Conservation (phyloP, 345 rosid genomes). For the Eutrema heterophyllum region DNA sequence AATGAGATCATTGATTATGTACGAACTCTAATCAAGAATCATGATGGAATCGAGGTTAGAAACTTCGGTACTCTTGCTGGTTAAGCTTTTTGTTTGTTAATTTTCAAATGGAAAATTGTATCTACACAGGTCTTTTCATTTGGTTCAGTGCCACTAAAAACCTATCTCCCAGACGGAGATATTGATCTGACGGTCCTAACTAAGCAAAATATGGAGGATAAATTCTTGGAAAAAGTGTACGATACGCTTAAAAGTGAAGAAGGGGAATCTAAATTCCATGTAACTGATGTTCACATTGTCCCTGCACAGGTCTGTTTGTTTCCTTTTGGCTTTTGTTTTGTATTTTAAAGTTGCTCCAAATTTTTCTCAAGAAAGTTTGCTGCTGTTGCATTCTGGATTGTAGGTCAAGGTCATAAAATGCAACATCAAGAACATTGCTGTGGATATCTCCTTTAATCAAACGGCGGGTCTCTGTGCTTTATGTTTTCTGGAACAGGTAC, state of each 20-base stretch:
- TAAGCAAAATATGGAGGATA: constrained; percentile 53
- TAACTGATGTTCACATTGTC: constrained; percentile 65
- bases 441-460: constrained; percentile 87
- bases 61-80: neutral
- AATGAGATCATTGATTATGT: constrained; percentile 56
- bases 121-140: constrained; percentile 59
- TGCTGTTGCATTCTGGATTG: constrained; percentile 12
- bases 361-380: neutral
- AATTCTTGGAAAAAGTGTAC: constrained; percentile 44
- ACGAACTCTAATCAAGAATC: constrained; percentile 44
- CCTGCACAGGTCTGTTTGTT: constrained; percentile 61
- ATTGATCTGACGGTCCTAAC: constrained; percentile 75
- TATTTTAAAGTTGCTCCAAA: neutral
- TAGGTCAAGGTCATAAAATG: constrained; percentile 86
- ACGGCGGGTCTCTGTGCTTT: constrained; percentile 63
- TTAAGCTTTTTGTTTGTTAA: neutral
- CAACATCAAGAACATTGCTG: constrained; percentile 50
- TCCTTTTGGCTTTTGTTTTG: neutral
- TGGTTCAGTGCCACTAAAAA: constrained; percentile 81
- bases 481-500: constrained; percentile 80
- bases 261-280: constrained; percentile 40
- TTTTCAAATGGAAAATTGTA: neutral
- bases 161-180: constrained; percentile 94
- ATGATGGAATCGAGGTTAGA: constrained; percentile 67
- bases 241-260: constrained; percentile 45